phyloP scores from a whole-genome alignment of 75 land plant species.

The Picea glauca region DNA sequence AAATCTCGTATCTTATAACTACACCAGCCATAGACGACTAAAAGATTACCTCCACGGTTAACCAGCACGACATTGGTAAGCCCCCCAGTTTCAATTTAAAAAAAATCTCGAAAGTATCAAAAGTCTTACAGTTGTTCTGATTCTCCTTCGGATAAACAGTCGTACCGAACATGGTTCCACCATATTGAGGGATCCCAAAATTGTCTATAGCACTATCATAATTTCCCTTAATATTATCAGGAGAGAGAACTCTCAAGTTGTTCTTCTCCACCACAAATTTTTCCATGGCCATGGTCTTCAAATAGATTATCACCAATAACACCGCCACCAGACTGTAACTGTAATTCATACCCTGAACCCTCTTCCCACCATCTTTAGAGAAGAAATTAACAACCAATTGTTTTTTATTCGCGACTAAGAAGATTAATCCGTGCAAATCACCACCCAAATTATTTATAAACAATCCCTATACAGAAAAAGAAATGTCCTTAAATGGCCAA shows the following conservation, averaged over 20 bases:
- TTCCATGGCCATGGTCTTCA: slow-evolving; percentile 23
- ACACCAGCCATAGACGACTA: slow-evolving; percentile 2
- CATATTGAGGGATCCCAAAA: slow-evolving; percentile 94
- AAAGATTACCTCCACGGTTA: slow-evolving; percentile 71
- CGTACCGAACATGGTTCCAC: slow-evolving; percentile 68
- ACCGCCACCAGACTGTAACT: background rate
- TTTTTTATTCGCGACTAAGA: too few species aligned
- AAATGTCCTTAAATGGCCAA: too few species aligned
- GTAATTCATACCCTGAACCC: too few species aligned
- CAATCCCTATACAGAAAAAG: too few species aligned
- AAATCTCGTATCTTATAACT: too few species aligned
- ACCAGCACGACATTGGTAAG: slow-evolving; percentile 65
- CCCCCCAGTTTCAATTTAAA: slow-evolving; percentile 59
- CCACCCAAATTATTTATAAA: too few species aligned
- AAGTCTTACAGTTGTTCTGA: slow-evolving; percentile 45
- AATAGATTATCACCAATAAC: slow-evolving; percentile 6
- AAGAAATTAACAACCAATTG: too few species aligned
- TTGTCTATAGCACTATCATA: slow-evolving; percentile 89
- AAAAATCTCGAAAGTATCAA: slow-evolving; percentile 32
- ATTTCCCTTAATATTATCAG: slow-evolving; percentile 50
- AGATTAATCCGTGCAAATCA: too few species aligned
- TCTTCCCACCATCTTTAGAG: too few species aligned
- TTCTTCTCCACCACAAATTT: slow-evolving; percentile 87
- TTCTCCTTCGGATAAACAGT: slow-evolving; percentile 66
- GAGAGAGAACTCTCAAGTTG: slow-evolving; percentile 75